phyloP scores from a whole-genome alignment of 495 filamentous ascomycete genomes.

The Penicillium taxi region DNA sequence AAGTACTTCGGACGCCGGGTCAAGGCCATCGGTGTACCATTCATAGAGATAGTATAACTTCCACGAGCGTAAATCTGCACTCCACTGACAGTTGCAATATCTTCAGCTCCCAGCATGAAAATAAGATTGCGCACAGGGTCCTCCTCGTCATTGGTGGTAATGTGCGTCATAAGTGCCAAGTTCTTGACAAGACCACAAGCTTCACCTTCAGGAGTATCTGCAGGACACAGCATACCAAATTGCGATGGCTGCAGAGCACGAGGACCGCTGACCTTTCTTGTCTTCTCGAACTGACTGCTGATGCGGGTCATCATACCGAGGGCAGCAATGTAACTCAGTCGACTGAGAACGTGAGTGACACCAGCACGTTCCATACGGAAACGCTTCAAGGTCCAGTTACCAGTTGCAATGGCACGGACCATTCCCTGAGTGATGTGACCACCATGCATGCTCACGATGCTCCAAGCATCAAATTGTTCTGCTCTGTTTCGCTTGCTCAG shows the following conservation, averaged over 20 bases:
- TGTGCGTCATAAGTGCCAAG: conserved; percentile 96
- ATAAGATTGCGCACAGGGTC: conserved; percentile 74
- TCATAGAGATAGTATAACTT: conserved; percentile 87
- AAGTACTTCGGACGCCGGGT: conserved; percentile 79
- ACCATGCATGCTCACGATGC: conserved; percentile 66
- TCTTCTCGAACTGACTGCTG: conserved; percentile 97
- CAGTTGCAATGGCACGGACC: conserved; percentile 88
- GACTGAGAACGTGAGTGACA: conserved; percentile 92
- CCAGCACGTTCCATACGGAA: conserved; percentile 98
- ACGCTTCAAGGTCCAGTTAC: conserved; percentile 94
- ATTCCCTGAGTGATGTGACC: conserved; percentile 82
- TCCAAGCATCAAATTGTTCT: conserved; percentile 74
- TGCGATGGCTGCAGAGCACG: conserved; percentile 94
- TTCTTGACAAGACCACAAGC: conserved; percentile 98
- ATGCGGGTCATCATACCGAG: conserved; percentile 99
- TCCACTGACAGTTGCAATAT: conserved; percentile 63
- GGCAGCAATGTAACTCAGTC: conserved; percentile 91
- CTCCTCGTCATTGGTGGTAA: conserved; percentile 92
- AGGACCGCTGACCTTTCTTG: conserved; percentile 88
- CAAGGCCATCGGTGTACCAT: conserved; percentile 83
- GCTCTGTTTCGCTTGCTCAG: conserved; percentile 83
- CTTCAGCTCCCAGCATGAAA: conserved; percentile 70
- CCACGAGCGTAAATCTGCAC: conserved; percentile 74
- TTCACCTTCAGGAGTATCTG: conserved; percentile 97
- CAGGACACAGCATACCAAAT: conserved; percentile 94